A percentile compares a stretch with the other conserved stretches of the same genome.
phyloP scores from a whole-genome alignment of 2,329 filamentous ascomycete species.

The Trichoderma arundinaceum region DNA sequence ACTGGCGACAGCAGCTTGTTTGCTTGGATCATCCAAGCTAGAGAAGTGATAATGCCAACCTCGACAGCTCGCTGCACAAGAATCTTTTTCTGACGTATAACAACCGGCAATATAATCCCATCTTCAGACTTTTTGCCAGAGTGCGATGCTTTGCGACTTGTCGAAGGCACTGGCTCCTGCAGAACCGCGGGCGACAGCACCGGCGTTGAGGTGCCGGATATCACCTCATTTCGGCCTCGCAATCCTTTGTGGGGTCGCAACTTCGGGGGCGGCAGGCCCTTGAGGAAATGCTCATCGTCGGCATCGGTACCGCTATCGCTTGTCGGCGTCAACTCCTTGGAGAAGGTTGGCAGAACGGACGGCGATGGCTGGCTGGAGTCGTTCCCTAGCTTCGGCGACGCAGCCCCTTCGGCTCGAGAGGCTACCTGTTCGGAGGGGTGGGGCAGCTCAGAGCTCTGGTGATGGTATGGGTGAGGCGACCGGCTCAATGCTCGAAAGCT shows the following conservation, averaged over 20 bases:
- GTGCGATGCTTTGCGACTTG: conserved; percentile 34
- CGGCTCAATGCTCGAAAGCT: conserved; percentile 59
- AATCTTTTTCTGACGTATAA: conserved; percentile 54
- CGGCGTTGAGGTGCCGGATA: conserved; percentile 63
- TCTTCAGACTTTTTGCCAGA: conserved; percentile 32
- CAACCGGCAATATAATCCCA: conserved; percentile 37
- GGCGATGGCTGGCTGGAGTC: conserved; percentile 37
- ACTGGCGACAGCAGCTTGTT: conserved; percentile 55
- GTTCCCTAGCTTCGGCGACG: conserved; percentile 32
- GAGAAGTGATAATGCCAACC: conserved; percentile 55
- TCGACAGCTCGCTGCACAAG: conserved; percentile 60
- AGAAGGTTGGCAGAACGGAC: conserved; percentile 41
- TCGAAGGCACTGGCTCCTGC: conserved; percentile 45
- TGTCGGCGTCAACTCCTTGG: conserved; percentile 62
- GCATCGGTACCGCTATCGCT: conserved; percentile 95
- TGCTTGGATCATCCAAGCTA: conserved; percentile 55
- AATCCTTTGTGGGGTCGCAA: conserved; percentile 77
- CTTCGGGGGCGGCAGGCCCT: conserved; percentile 82
- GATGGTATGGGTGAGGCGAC: conserved; percentile 72
- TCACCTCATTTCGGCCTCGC: conserved; percentile 61
- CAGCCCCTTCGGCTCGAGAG: conserved; percentile 35
- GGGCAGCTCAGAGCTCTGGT: conserved; percentile 57
- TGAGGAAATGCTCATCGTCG: conserved; percentile 89
- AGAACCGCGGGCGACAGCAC: conserved; percentile 57
- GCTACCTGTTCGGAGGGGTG: conserved; percentile 53